Evolutionary conservation across 768 basidiomycete genomes (phyloP), one percentile per base, ranked within the genome.

Genomic region (Kwoniella bestiolae): DNA sequence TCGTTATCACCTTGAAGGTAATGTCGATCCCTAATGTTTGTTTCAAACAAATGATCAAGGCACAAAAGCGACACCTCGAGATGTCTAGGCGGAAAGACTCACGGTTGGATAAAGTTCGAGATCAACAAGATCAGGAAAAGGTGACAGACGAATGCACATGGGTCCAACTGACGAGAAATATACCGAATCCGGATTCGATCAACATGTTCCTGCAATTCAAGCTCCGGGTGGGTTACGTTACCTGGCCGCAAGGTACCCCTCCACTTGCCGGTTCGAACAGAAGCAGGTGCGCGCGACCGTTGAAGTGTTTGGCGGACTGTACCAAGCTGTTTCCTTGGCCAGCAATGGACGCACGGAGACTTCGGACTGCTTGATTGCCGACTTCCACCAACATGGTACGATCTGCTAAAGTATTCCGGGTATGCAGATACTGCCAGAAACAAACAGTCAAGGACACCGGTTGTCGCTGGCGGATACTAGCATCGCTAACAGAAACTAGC

Each of bases 141-240:
- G 56, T 56, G 56, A 56, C 56, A 56, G 41, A 56, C 56, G 32
- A 23, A 41, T 41, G 21, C 56, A 56, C 26, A 26, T 56, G 56
- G 25, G 35, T 23, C 38, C 34, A 44, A 41, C 38, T 26, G 5
- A 44, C 41, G 35, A 8, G 56, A 56, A 41, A 56, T 56, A 41
- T 56, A 41, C 56, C 35, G 41, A 26, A 56, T 56, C 34, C 56
- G 56, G 56, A 14, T 47, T 2, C 23, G 46, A 41, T 41, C 38
- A 18, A 41, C 38, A 18, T 41, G 38, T 41, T 16, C 38, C 38
- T 41, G 38, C 11, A 2, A 18, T 41, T 41, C 38, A 9, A 41
- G 38, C 38, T 41, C 38, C 38, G 38, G 38, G 38, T 41, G 38
- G 18, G 8, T 41, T 41, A 41, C 38, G 38, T 41, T 41, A 41